Conservation (phyloP, 805 yeast genomes). For the Suhomyces sp. region DNA sequence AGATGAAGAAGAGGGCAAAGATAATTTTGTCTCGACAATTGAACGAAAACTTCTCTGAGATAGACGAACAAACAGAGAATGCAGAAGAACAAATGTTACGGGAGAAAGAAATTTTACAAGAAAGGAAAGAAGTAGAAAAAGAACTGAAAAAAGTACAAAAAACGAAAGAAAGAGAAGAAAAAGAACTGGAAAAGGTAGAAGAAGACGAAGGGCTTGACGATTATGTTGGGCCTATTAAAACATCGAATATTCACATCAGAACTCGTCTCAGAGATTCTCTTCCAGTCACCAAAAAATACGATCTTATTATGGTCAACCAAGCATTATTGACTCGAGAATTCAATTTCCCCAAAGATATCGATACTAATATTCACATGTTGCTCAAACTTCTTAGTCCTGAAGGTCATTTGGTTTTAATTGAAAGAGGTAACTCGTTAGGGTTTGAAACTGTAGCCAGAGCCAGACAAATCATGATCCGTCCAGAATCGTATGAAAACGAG, state of each 20-base stretch:
- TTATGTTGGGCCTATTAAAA: slow-evolving; percentile 49
- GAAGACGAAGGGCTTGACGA: slow-evolving; percentile 15
- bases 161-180: background rate
- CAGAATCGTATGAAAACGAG: slow-evolving; percentile 59
- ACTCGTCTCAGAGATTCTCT: slow-evolving; percentile 55
- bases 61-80: slow-evolving; percentile 9
- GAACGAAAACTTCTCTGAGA: slow-evolving; percentile 35
- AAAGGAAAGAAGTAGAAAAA: background rate
- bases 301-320: slow-evolving; percentile 79
- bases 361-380: slow-evolving; percentile 57
- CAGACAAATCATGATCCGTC: slow-evolving; percentile 85
- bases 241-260: slow-evolving; percentile 50
- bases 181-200: slow-evolving; percentile 8
- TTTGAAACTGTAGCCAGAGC: slow-evolving; percentile 88
- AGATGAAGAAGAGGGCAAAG: slow-evolving; percentile 81
- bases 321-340: slow-evolving; percentile 61
- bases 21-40: slow-evolving; percentile 68
- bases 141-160: no score
- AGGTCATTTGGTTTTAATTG: slow-evolving; percentile 77
- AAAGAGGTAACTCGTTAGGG: slow-evolving; percentile 87
- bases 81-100: slow-evolving; percentile 19
- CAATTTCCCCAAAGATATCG: slow-evolving; percentile 71
- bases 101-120: slow-evolving; percentile 9
- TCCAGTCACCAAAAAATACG: slow-evolving; percentile 59
- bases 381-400: slow-evolving; percentile 66